A percentile compares a stretch with the other conserved stretches of the same genome.
Evolutionary conservation across 2,329 filamentous ascomycete species (phyloP).

Genomic region (Alternaria gaisen): DNA sequence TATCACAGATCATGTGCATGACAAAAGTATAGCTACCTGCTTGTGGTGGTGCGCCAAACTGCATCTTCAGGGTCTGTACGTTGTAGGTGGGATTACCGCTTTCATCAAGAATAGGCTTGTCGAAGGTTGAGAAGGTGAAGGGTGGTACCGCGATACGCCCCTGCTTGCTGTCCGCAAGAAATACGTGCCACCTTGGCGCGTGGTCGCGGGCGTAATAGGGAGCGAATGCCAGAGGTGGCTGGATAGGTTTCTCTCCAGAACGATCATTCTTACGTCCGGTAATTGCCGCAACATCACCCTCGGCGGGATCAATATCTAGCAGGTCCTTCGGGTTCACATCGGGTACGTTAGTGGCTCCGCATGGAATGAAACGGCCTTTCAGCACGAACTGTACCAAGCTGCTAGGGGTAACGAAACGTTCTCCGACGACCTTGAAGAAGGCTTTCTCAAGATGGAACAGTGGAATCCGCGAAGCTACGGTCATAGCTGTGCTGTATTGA

Average conservation of each 20-base stretch:
- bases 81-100: slow-evolving; percentile 89
- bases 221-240: slow-evolving; percentile 86
- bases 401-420: slow-evolving; percentile 89
- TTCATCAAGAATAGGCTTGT: slow-evolving; percentile 83
- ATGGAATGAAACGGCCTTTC: slow-evolving; percentile 92
- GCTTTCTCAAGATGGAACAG: slow-evolving; percentile 85
- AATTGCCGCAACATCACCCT: slow-evolving; percentile 88
- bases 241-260: slow-evolving; percentile 70
- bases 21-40: slow-evolving; percentile 93
- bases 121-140: slow-evolving; percentile 92
- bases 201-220: slow-evolving; percentile 91
- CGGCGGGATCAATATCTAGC: slow-evolving; percentile 89
- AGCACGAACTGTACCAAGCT: slow-evolving; percentile 94
- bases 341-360: slow-evolving; percentile 79
- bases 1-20: slow-evolving; percentile 92
- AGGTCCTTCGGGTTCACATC: slow-evolving; percentile 80
- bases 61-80: slow-evolving; percentile 95
- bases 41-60: slow-evolving; percentile 94
- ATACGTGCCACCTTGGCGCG: slow-evolving; percentile 90
- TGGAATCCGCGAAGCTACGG: slow-evolving; percentile 84
- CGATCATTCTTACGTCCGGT: slow-evolving; percentile 76
- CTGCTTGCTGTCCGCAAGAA: slow-evolving; percentile 92
- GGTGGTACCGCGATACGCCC: slow-evolving; percentile 96
- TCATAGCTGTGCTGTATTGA: slow-evolving; percentile 79
- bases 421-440: slow-evolving; percentile 98